A percentile compares a stretch with the other conserved stretches of the same genome.
These are phyloP conservation scores for Erodium moschatum DNA, from an alignment of 441 rosid species.

Conservation along the genomic window DNA sequence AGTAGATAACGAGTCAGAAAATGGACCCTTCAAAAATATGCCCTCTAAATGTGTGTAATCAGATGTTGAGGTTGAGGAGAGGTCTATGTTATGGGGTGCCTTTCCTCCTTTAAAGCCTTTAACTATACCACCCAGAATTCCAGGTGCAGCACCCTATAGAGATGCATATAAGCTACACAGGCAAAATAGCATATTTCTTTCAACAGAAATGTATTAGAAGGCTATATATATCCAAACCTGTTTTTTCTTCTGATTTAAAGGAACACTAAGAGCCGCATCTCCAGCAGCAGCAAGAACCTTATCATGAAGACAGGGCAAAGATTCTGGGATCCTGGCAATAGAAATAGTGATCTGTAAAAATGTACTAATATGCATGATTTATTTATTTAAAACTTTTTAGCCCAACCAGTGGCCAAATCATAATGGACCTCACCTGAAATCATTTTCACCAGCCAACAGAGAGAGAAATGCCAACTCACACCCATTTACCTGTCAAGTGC, in stretches of 20 bases:
- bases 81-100: constrained; percentile 19
- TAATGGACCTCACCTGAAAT: constrained; percentile 33
- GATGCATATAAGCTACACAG: constrained; percentile 17
- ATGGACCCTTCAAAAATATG: constrained; percentile 33
- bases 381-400: constrained; percentile 8
- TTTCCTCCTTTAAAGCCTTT: constrained; percentile 45
- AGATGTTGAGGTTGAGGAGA: constrained; percentile 23
- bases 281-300: constrained; percentile 67
- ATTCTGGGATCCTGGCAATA: constrained; percentile 39
- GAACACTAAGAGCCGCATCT: constrained; percentile 41
- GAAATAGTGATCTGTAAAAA: constrained; percentile 16
- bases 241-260: constrained; percentile 46
- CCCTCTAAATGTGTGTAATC: constrained; percentile 33
- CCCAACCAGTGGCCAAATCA: constrained; percentile 11
- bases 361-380: constrained; percentile 4
- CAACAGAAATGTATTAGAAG: neutral
- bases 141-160: constrained; percentile 36
- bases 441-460: constrained; percentile 34
- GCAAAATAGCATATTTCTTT: too few species aligned
- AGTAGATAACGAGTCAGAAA: constrained; percentile 24
- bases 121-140: constrained; percentile 42
- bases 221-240: constrained; percentile 30
- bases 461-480: constrained; percentile 52
- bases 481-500: constrained; percentile 41
- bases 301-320: constrained; percentile 58